A percentile compares a stretch with the other conserved stretches of the same genome.
These are phyloP conservation scores for Pholiota adiposa DNA, from an alignment of 1,284 basidiomycete species.

Conservation along the genomic window DNA sequence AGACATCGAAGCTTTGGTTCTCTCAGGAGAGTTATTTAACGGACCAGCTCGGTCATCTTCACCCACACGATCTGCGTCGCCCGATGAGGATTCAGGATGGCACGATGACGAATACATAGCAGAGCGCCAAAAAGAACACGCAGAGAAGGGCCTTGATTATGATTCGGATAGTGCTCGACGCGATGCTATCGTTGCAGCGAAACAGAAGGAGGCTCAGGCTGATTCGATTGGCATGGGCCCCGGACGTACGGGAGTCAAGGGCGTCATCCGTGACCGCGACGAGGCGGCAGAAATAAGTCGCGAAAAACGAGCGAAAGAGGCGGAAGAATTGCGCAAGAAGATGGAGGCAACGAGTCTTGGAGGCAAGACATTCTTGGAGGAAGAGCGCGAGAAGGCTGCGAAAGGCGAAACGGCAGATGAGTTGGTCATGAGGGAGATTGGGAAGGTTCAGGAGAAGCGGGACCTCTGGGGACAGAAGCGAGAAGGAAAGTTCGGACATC, in stretches of 20 bases:
- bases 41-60: constrained; percentile 58
- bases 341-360: constrained; percentile 68
- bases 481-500: constrained; percentile 73
- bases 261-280: constrained; percentile 77
- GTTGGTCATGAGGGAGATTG: constrained; percentile 44
- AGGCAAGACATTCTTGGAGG: constrained; percentile 72
- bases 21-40: constrained; percentile 78
- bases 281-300: constrained; percentile 64
- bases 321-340: constrained; percentile 51
- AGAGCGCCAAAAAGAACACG: constrained; percentile 29
- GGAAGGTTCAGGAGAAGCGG: constrained; percentile 33
- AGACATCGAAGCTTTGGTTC: constrained; percentile 75
- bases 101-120: constrained; percentile 48
- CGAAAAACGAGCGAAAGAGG: constrained; percentile 50
- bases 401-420: constrained; percentile 48
- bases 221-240: constrained; percentile 81
- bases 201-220: constrained; percentile 31
- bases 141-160: constrained; percentile 46
- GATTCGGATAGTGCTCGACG: constrained; percentile 47
- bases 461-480: constrained; percentile 52
- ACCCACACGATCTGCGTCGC: constrained; percentile 51
- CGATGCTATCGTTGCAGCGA: constrained; percentile 29
- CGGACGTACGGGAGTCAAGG: constrained; percentile 83
- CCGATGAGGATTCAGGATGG: constrained; percentile 45
- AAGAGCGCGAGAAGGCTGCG: constrained; percentile 59